Evolutionary conservation across 176 grass and related monocot genomes (phyloP), one percentile per base, ranked within the genome.

Genomic region (Zoysia japonica): DNA sequence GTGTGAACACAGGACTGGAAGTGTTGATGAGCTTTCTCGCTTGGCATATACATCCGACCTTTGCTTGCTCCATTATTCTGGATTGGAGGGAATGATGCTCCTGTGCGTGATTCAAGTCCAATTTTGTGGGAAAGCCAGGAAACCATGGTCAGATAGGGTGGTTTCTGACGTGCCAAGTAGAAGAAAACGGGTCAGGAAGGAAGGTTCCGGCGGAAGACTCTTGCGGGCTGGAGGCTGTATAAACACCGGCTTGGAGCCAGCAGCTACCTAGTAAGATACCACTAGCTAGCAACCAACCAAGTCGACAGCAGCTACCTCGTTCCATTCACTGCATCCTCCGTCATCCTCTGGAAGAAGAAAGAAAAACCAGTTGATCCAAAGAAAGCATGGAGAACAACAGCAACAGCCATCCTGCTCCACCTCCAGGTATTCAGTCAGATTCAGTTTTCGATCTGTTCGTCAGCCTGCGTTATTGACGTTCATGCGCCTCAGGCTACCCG

Each of bases 401-500:
- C 59, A 73, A 11, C 83, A 82, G 12, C 67, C 88, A 90, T 75
- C 65, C 88, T 1, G 60, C 88, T n/a, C 82, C 87, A 3, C 77
- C 77, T 1, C 76, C 84, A 80, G 84, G 84, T 78, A 28, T 1
- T 42, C 2, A 0, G 6, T 52, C 6, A 2, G 1, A 41, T 37
- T 44, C 2, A 8, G 4, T 35, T 16, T 60, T 5, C 5, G 50
- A 14, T 13, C 2, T 50, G 11, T 2, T 72, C 62, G 4, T 5
- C 20, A 16, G 2, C 5, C 66, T 5, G 0, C 45, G 28, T 47
- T 5, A 2, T 16, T 56, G 6, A 12, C 14, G 1, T 15, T 48
- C 7, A 0, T 61, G 12, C 1, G 14, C 40, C 38, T 13, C 72
- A 96, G 93, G 93, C 19, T 96, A 96, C 90, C 93, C 93, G n/a